These are phyloP conservation scores for Medicago lupulina DNA, from an alignment of 306 rosid genomes.

Conservation along the genomic window DNA sequence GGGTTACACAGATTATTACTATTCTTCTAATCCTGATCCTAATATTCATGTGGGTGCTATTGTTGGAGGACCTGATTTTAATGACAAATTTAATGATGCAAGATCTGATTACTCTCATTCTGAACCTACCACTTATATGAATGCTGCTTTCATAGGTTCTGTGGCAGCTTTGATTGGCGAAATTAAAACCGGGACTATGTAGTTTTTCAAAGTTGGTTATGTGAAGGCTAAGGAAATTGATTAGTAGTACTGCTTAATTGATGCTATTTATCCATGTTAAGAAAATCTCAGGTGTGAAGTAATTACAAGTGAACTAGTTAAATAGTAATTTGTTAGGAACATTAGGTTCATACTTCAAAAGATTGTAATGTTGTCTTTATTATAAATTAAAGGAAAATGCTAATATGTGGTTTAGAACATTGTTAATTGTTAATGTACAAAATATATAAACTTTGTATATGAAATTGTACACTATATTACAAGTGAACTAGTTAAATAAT, in stretches of 20 bases:
- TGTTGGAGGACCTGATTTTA: constrained; percentile 80
- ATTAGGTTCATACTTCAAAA: neutral
- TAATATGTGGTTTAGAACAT: too few relatives aligned
- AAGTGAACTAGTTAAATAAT: too few relatives aligned
- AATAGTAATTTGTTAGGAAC: neutral
- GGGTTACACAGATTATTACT: constrained; percentile 52
- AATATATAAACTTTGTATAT: too few relatives aligned
- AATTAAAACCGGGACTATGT: neutral
- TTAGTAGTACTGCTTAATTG: neutral
- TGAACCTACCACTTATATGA: constrained; percentile 79
- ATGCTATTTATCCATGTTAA: neutral
- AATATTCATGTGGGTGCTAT: constrained; percentile 76
- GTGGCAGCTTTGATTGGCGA: constrained; percentile 61
- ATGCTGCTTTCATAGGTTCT: constrained; percentile 84
- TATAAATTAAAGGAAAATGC: neutral
- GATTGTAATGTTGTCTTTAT: neutral
- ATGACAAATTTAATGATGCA: constrained; percentile 64
- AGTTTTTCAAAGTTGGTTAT: constrained; percentile 1
- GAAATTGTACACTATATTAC: too few relatives aligned
- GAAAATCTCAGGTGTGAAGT: neutral
- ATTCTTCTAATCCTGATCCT: constrained; percentile 64
- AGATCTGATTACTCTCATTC: constrained; percentile 78
- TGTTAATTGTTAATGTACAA: too few relatives aligned
- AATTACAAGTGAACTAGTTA: neutral
- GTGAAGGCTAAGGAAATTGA: neutral